Evolutionary conservation across 768 basidiomycete species (phyloP), one percentile per base, ranked within the genome.

Genomic region (Dioszegia aurantiaca): DNA sequence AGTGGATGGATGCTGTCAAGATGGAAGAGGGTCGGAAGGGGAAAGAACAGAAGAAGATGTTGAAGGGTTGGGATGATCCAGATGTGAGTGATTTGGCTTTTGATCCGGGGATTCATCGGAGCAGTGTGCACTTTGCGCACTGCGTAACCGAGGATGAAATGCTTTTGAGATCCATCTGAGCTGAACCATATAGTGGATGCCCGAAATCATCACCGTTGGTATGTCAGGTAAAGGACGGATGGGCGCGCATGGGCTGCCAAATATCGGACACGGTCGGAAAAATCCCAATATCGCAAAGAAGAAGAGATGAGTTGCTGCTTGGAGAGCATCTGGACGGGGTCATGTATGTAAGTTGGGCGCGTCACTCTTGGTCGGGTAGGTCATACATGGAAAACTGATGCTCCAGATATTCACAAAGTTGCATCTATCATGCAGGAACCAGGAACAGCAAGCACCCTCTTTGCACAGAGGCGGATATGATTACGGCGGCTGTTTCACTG

Each of bases 1-100:
- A 90, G 73, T 99, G 88, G 78, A 78, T 86, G 80, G 82, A 87
- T 55, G 94, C 90, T 19, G 85, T 88, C 74, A 86, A 87, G 78
- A 82, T 80, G 28, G 86, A 83, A 26, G 87, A 92, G 44, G 83
- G 84, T 0, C 84, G 87, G 73, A 80, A 83, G 61, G 82, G 84
- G 62, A 84, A 90, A 56, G 89, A 94, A 59, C 91, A 93, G 73
- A 83, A 82, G 63, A 87, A 84, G 62, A 81, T 80, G 21, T 81
- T 80, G 19, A 73, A 74, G 44, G 87, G 84, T 70, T 95, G 91
- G 91, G 86, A 90, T 82, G 92, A 97, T 80, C 91, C 91, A 10
- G 92, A 97, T 79, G 75, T 76, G 60, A 69, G 75, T 73, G n/a
- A n/a, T n/a, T n/a, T n/a, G n/a, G n/a, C n/a, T 19, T 4, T 30